Conservation (phyloP, 2,329 filamentous ascomycete genomes). For the Fusarium newnesense region DNA sequence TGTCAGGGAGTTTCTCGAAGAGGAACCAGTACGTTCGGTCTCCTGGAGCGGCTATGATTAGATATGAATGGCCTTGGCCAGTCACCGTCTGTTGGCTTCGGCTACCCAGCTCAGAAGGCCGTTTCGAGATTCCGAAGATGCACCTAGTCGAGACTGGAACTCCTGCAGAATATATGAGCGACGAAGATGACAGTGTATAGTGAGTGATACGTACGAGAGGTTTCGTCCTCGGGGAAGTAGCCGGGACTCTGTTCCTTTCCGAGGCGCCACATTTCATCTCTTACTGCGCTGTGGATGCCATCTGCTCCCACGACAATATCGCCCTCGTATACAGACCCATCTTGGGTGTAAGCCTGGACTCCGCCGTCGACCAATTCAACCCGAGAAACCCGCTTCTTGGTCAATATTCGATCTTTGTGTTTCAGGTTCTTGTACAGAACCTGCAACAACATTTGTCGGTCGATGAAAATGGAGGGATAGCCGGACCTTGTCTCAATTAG, state of each 20-base stretch:
- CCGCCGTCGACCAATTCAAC: neutral
- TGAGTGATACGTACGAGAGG: neutral
- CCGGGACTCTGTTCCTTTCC: neutral
- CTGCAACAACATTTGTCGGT: neutral
- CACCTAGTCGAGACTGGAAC: neutral
- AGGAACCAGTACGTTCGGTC: neutral
- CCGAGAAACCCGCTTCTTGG: neutral
- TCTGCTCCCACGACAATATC: slow-evolving; percentile 12
- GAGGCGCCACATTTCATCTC: neutral
- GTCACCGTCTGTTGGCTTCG: neutral
- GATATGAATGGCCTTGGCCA: neutral
- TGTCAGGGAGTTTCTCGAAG: neutral
- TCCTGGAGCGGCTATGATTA: neutral
- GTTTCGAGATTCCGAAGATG: neutral
- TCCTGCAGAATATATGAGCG: neutral
- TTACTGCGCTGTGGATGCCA: neutral
- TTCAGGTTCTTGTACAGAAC: neutral
- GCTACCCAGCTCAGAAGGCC: neutral
- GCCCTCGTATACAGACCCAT: accelerated
- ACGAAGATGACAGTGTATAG: neutral
- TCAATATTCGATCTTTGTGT: neutral
- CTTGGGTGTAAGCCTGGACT: neutral
- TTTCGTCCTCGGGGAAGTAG: neutral
- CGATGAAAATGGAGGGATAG: neutral
- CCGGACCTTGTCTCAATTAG: neutral